phyloP scores from a whole-genome alignment of 1,284 basidiomycete species.

The Wallemia ichthyophaga region DNA sequence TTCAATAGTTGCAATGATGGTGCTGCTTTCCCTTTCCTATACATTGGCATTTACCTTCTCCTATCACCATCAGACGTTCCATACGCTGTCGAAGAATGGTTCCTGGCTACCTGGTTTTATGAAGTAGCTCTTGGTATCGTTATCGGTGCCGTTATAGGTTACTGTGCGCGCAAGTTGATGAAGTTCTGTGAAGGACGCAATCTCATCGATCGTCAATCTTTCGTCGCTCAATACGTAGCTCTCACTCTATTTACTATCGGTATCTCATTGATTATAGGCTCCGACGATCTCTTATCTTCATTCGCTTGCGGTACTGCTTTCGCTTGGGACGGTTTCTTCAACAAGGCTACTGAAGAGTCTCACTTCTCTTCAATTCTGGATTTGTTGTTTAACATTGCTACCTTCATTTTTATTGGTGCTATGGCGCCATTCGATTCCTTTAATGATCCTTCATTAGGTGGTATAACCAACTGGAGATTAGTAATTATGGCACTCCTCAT shows the following conservation, averaged over 20 bases:
- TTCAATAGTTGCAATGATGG: conserved; percentile 5
- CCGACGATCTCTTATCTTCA: conserved; percentile 72
- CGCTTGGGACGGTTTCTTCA: conserved; percentile 97
- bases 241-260: conserved; percentile 38
- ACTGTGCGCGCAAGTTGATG: conserved; percentile 66
- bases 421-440: conserved; percentile 74
- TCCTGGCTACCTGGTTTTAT: conserved; percentile 35
- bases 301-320: conserved; percentile 90
- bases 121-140: conserved; percentile 51
- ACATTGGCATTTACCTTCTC: conserved; percentile 66
- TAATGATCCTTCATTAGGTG: conserved; percentile 26
- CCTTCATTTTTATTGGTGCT: conserved; percentile 21
- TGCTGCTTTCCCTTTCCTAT: conserved; percentile 75
- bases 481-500: conserved; percentile 49
- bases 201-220: conserved; percentile 85
- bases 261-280: conserved; percentile 53
- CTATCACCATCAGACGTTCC: conserved; percentile 14
- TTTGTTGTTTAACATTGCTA: conserved; percentile 60
- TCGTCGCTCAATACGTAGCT: conserved; percentile 50
- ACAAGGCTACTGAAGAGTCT: conserved; percentile 74
- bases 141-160: conserved; percentile 52
- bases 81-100: conserved; percentile 30
- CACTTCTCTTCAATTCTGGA: conserved; percentile 93
- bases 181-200: conserved; percentile 69
- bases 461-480: conserved; percentile 49